These are phyloP conservation scores for Lathyrus aphaca DNA, from an alignment of 306 rosid species.

Conservation along the genomic window DNA sequence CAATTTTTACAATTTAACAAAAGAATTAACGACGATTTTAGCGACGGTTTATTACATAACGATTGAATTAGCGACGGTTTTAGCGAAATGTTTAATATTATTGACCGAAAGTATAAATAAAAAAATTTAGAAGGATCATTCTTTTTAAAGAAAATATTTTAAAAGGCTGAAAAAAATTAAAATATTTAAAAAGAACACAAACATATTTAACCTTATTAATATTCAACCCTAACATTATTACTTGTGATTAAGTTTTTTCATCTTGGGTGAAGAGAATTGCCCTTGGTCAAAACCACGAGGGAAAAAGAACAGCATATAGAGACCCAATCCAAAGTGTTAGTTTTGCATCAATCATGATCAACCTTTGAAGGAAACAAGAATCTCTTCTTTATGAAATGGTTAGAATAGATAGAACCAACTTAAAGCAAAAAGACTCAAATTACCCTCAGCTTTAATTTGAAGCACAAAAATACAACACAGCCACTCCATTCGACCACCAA, in stretches of 20 bases:
- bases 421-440: slow-evolving; percentile 29
- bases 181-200: too few species aligned
- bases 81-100: too few species aligned
- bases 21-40: too few species aligned
- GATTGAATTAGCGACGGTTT: too few species aligned
- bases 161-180: too few species aligned
- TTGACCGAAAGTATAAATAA: too few species aligned
- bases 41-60: too few species aligned
- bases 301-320: slow-evolving; percentile 29
- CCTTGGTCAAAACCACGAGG: slow-evolving; percentile 47
- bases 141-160: too few species aligned
- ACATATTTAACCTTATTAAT: too few species aligned
- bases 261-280: background rate
- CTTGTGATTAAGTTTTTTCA: slow-evolving; percentile 41
- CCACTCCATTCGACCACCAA: slow-evolving; percentile 40
- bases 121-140: too few species aligned
- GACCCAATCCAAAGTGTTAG: slow-evolving; percentile 23
- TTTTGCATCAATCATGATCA: slow-evolving; percentile 16
- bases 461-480: slow-evolving; percentile 33
- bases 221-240: background rate
- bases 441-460: slow-evolving; percentile 30
- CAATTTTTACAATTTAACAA: too few species aligned
- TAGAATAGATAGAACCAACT: slow-evolving; percentile 37
- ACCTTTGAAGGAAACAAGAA: slow-evolving; percentile 33
- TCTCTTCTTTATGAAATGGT: slow-evolving; percentile 40